Evolutionary conservation across 179 eudicot species (phyloP), one percentile per base, ranked within the genome.

Genomic region (Gypsophila paniculata): DNA sequence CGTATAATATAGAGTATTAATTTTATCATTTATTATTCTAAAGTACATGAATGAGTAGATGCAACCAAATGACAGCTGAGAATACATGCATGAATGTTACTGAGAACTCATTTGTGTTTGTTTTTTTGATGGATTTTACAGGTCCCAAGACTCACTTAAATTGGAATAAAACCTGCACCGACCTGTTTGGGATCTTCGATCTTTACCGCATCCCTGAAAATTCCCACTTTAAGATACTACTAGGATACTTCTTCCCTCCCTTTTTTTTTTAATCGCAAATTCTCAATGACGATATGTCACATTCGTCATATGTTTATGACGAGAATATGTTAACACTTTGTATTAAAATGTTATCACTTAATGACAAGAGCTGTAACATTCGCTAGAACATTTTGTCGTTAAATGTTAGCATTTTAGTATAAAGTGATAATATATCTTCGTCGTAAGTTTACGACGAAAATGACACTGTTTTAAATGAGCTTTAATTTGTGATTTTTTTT

Each of bases 61-160:
- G 70, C 39, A 26, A 68, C 8, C 70, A 61, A 68, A 72, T 72
- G 73, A 78, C 73, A 69, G 74, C 77, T 63, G 74, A 73, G 5
- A 21, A 22, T 58, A 58, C 0, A 48, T 74, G 29, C 0, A 48
- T 74, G 29, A 53, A 18, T 58, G 32, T 46, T 13, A 29, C 19
- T 36, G 32, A 39, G 18, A 69, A 57, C 8, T 39, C 10, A 19
- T 21, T 21, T 18, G 51, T 25, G 11, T 2, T 59, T 42, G 8
- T 42, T 42, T 42, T 42, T 42, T 25, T 44, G n/a, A 4, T 22
- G 14, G n/a, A 13, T 29, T 61, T 61, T 62, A 29, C 81, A 78
- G 81, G 81, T 78, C 39, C 81, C 81, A 62, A 78, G 81, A 78
- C 58, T 78, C 58, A 17, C 71, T 69, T 77, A 77, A 77, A 61